These are phyloP conservation scores for Pilatotrama ljubarskyi DNA, from an alignment of 768 basidiomycete genomes.

Conservation along the genomic window DNA sequence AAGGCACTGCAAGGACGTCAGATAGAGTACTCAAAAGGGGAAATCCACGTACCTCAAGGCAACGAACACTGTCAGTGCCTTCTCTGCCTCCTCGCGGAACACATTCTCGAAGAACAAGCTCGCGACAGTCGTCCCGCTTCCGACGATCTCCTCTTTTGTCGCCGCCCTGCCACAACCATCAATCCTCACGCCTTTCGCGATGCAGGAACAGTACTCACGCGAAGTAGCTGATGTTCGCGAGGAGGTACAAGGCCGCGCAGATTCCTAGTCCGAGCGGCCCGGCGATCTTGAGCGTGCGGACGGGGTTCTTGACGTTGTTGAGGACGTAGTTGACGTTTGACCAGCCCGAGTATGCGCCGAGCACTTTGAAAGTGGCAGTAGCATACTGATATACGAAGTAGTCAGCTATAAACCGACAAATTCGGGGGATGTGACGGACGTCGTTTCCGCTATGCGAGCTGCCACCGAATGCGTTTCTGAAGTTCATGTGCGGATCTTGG, in stretches of 20 bases:
- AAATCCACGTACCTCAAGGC: constrained; percentile 50
- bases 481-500: constrained; percentile 55
- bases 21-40: neutral
- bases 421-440: constrained; percentile 24
- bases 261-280: constrained; percentile 58
- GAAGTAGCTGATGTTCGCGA: constrained; percentile 61
- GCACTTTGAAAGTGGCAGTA: constrained; percentile 58
- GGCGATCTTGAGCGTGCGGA: constrained; percentile 61
- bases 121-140: constrained; percentile 56
- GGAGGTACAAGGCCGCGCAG: constrained; percentile 50
- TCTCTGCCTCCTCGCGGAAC: constrained; percentile 52
- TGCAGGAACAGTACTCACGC: constrained; percentile 31
- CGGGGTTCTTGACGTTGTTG: constrained; percentile 59
- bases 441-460: constrained; percentile 54
- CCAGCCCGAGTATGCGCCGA: constrained; percentile 51
- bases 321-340: constrained; percentile 58
- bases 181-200: neutral
- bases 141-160: constrained; percentile 48
- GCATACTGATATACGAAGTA: constrained; percentile 43
- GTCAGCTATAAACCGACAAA: neutral
- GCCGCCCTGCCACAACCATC: constrained; percentile 34
- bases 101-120: constrained; percentile 60
- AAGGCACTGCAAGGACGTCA: constrained; percentile 32
- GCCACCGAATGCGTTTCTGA: constrained; percentile 56
- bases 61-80: constrained; percentile 54